Base-by-base conservation (phyloP, 2,329 filamentous ascomycete species). In the Trichoderma sp. region DNA sequence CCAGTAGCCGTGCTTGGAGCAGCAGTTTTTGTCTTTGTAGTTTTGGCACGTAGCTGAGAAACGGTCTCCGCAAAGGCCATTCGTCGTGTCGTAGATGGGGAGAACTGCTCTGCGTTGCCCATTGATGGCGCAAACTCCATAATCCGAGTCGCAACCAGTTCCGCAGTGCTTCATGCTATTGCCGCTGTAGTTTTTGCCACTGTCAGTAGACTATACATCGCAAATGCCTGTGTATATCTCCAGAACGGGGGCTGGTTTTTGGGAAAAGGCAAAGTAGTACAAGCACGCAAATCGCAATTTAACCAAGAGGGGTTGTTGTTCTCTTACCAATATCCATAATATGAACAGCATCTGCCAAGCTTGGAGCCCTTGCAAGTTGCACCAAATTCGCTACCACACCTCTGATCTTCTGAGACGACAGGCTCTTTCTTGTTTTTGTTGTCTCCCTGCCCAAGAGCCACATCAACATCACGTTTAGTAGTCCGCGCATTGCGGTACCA, bases 401-500 rank as follows among this genome's bases (percentile, higher is more conserved):
- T 74, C 66, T 80, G 78, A 70, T 81, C 74, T 8, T 76, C 76
- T 5, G 79, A 79, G 4, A 78, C 73, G 7, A 64, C 66, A 5
- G 73, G 64, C 11, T 55, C 32, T 30, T 3, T 7, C 3, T 13
- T 13, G 16, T 21, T 8, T 5, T 54, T 18, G 24, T 43, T 21
- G 49, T 55, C 37, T 11, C 4, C 24, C 7, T 51, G 51, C 3
- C 7, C 69, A 37, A 72, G 66, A 14, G 56, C 59, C 6, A 59
- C 28, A 1, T 69, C 70, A 0, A 68, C 55, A 1, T 71, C 72
- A 30, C 68, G 71, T 24, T 70, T 65, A 16, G 69, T 63, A 14
- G 70, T 68, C 7, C 72, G 69, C 5, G 73, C 74, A 4, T 69
- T 32, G 56, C 85, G 82, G 73, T 88, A 88, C 86, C 86, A 88